phyloP scores from a whole-genome alignment of 164 flowering plant genomes.

The Macadamia integrifolia region DNA sequence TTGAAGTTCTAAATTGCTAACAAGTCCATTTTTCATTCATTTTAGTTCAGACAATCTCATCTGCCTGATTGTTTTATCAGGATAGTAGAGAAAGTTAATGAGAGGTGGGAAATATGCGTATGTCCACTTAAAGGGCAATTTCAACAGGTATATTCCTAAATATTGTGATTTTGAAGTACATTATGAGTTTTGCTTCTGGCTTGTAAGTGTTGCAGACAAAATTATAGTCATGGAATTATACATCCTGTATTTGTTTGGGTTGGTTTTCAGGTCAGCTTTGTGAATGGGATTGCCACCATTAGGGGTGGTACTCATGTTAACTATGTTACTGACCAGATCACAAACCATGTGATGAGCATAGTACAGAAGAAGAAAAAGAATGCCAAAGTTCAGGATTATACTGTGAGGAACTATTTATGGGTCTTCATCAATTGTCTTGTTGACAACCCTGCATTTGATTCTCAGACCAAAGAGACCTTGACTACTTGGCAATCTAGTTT shows the following conservation, averaged over 20 bases:
- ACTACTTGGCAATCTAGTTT: constrained; percentile 83
- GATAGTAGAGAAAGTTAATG: constrained; percentile 57
- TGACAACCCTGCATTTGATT: constrained; percentile 98
- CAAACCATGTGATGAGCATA: constrained; percentile 47
- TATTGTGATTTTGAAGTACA: background rate
- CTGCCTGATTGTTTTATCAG: constrained; percentile 27
- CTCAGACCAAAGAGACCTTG: constrained; percentile 96
- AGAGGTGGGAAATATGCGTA: constrained; percentile 87
- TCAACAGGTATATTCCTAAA: constrained; percentile 61
- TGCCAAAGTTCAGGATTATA: constrained; percentile 70
- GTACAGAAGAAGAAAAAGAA: constrained; percentile 75
- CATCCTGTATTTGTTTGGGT: background rate
- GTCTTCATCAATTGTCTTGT: constrained; percentile 89
- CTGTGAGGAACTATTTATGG: constrained; percentile 85
- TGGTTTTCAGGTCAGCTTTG: constrained; percentile 84
- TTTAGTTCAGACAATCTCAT: background rate
- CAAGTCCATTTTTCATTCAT: background rate
- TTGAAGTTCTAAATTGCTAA: background rate
- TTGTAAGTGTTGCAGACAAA: background rate
- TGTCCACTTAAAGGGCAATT: constrained; percentile 87
- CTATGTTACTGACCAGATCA: constrained; percentile 69
- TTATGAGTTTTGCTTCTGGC: background rate
- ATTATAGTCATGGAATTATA: background rate
- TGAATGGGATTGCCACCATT: constrained; percentile 86
- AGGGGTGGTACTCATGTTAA: constrained; percentile 99